phyloP scores from a whole-genome alignment of 306 rosid genomes.

The Gillenia trifoliata region DNA sequence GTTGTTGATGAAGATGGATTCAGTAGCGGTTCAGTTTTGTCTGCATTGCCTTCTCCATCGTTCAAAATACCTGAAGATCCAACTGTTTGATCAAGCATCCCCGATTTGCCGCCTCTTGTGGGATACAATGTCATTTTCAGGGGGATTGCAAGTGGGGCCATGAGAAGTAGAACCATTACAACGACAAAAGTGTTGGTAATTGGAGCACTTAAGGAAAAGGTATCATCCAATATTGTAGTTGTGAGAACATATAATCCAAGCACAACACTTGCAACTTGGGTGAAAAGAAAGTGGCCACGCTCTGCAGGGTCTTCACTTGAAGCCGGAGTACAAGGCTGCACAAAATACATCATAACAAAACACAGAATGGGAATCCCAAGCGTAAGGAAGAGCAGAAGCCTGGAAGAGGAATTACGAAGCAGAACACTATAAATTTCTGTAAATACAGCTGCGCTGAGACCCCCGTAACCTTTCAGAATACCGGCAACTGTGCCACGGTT shows the following conservation, averaged over 20 bases:
- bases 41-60: conserved; percentile 28
- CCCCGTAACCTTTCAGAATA: conserved; percentile 69
- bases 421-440: conserved; percentile 51
- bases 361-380: conserved; percentile 61
- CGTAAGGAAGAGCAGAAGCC: conserved; percentile 54
- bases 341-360: conserved; percentile 55
- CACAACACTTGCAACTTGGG: conserved; percentile 54
- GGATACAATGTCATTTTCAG: conserved; percentile 66
- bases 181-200: conserved; percentile 34
- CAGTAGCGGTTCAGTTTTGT: conserved; percentile 38
- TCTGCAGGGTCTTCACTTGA: conserved; percentile 48
- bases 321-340: conserved; percentile 73
- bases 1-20: conserved; percentile 30
- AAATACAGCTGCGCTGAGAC: conserved; percentile 69
- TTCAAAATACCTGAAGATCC: conserved; percentile 37
- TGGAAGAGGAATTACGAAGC: conserved; percentile 57
- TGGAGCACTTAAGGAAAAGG: conserved; percentile 16
- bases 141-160: conserved; percentile 79
- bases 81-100: conserved; percentile 10
- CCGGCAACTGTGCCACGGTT: conserved; percentile 78
- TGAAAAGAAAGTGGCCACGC: conserved; percentile 49
- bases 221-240: conserved; percentile 39
- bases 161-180: conserved; percentile 56
- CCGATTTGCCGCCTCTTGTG: conserved; percentile 18
- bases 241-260: conserved; percentile 60